Percentiles rank a stretch among this genome's conserved stretches.
Conservation (phyloP, 805 yeast species). For the Zygotorulaspora sp. region DNA sequence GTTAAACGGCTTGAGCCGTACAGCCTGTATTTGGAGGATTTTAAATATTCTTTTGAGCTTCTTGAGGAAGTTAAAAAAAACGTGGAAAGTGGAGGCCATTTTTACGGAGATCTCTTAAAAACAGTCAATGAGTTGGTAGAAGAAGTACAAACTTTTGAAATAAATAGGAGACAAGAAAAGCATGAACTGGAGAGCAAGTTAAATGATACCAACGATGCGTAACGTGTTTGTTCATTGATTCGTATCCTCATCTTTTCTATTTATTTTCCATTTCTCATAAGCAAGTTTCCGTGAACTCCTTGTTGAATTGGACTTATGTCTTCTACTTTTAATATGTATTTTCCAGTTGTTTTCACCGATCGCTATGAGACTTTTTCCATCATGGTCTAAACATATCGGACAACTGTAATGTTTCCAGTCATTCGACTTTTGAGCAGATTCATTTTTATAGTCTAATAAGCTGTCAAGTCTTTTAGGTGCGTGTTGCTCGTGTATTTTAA, state of each 20-base stretch:
- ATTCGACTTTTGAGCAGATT: constrained; percentile 9
- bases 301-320: constrained; percentile 55
- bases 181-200: constrained; percentile 42
- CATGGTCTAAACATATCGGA: constrained; percentile 54
- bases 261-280: constrained; percentile 44
- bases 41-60: constrained; percentile 26
- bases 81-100: constrained; percentile 61
- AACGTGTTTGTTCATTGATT: background rate
- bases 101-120: constrained; percentile 58
- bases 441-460: constrained; percentile 20
- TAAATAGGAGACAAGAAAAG: constrained; percentile 49
- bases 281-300: constrained; percentile 48
- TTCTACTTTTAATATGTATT: constrained; percentile 60
- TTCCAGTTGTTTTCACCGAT: constrained; percentile 73
- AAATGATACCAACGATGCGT: no score
- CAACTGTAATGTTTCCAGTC: constrained; percentile 70
- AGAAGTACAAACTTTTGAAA: constrained; percentile 51
- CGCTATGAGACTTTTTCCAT: constrained; percentile 53
- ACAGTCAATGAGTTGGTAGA: constrained; percentile 43
- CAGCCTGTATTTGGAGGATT: constrained; percentile 26
- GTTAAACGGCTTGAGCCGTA: constrained; percentile 19
- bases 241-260: constrained; percentile 6
- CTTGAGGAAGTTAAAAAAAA: constrained; percentile 56
- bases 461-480: constrained; percentile 40
- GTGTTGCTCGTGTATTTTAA: constrained; percentile 19